Conservation (phyloP, 2,329 filamentous ascomycete genomes). For the Ceratocystiopsis minuta region DNA sequence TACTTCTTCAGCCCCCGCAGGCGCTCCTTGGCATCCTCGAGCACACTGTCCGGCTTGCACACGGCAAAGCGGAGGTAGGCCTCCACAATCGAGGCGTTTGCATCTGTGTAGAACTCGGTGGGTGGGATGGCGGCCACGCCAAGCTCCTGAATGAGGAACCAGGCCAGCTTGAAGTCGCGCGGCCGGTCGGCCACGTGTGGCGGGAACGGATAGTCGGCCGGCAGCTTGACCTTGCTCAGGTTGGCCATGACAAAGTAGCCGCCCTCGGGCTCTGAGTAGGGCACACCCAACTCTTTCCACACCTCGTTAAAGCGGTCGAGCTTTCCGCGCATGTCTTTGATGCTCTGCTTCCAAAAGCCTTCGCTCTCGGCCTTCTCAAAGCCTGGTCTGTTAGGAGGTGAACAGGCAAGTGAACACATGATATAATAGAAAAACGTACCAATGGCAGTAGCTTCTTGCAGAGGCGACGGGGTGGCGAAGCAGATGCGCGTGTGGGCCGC, state of each 20-base stretch:
- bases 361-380: constrained; percentile 77
- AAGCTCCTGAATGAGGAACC: constrained; percentile 94
- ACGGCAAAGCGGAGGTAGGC: constrained; percentile 92
- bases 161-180: constrained; percentile 83
- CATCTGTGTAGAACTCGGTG: constrained; percentile 87
- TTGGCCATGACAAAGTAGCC: constrained; percentile 97
- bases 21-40: constrained; percentile 62
- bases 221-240: constrained; percentile 71
- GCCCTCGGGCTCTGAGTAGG: constrained; percentile 83
- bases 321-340: constrained; percentile 77
- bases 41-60: constrained; percentile 79
- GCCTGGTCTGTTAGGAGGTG: constrained; percentile 20
- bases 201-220: constrained; percentile 73
- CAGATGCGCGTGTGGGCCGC: constrained; percentile 93
- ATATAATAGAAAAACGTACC: constrained; percentile 20
- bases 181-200: constrained; percentile 71
- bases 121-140: constrained; percentile 92
- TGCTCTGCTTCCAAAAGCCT: constrained; percentile 74
- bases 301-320: constrained; percentile 73
- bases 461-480: constrained; percentile 79
- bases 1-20: constrained; percentile 57
- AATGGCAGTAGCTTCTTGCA: constrained; percentile 87
- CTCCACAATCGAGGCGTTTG: constrained; percentile 69
- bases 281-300: constrained; percentile 56
- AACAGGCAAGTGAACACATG: too few relatives aligned